A percentile compares a stretch with the other conserved stretches of the same genome.
Evolutionary conservation across 306 rosid genomes (phyloP).

Genomic region (Cicer pinnatifidum): DNA sequence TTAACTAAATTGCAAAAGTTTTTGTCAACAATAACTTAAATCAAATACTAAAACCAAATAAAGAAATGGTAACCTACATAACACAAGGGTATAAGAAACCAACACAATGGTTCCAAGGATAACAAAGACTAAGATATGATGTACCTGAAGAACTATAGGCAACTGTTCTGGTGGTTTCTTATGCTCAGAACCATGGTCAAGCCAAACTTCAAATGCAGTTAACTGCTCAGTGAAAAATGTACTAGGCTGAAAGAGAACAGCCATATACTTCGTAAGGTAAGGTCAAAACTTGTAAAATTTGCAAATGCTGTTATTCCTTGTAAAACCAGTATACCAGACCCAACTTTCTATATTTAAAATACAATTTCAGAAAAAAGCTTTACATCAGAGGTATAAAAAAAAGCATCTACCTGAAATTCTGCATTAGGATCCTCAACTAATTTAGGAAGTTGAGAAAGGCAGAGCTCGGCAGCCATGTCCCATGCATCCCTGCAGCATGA

Average conservation of each 20-base stretch:
- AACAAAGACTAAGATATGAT: slow-evolving; percentile 37
- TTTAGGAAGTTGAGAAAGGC: slow-evolving; percentile 96
- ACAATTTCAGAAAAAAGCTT: slow-evolving; percentile 32
- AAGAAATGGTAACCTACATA: slow-evolving; percentile 38
- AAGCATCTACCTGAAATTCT: slow-evolving; percentile 75
- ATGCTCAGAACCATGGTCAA: slow-evolving; percentile 94
- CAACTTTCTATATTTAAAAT: slow-evolving; percentile 14
- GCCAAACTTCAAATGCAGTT: slow-evolving; percentile 99
- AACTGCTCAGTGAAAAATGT: slow-evolving; percentile 96
- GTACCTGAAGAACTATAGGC: slow-evolving; percentile 98
- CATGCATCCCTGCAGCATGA: slow-evolving; percentile 92
- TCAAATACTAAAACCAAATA: slow-evolving; percentile 35
- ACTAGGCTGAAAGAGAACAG: slow-evolving; percentile 69
- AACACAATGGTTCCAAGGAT: slow-evolving; percentile 38
- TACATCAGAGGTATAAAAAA: slow-evolving; percentile 22
- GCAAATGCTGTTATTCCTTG: not conserved
- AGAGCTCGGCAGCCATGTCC: slow-evolving; percentile 99
- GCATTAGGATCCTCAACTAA: slow-evolving; percentile 82
- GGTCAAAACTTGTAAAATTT: slow-evolving; percentile 21
- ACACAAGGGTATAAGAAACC: slow-evolving; percentile 45
- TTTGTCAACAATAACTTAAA: slow-evolving; percentile 28
- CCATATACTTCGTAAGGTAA: slow-evolving; percentile 24
- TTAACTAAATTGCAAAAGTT: slow-evolving; percentile 33
- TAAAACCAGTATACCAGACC: not conserved
- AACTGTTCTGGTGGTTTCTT: slow-evolving; percentile 99